These are phyloP conservation scores for Penicillium chermesinum DNA, from an alignment of 495 filamentous ascomycete species.

Conservation along the genomic window DNA sequence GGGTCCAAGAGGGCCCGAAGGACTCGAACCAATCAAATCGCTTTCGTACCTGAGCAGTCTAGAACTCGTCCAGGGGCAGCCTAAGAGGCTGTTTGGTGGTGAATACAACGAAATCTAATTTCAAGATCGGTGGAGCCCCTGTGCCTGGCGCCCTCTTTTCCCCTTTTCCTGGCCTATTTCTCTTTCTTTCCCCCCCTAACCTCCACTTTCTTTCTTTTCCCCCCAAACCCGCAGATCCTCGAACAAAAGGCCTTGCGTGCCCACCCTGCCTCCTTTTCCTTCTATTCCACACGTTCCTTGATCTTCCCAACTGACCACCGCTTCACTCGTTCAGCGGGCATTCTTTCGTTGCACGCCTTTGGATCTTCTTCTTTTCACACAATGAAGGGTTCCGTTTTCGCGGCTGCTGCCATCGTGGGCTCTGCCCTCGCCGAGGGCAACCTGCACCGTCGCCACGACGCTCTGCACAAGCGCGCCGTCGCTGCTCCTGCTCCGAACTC, in stretches of 20 bases:
- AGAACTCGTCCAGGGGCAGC: slow-evolving; percentile 1
- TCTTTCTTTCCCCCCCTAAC: slow-evolving; percentile 29
- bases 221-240: slow-evolving; percentile 15
- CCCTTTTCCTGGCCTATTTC: slow-evolving; percentile 20
- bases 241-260: slow-evolving; percentile 48
- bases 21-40: slow-evolving; percentile 10
- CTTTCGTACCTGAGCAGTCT: slow-evolving; percentile 19
- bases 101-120: slow-evolving; percentile 8
- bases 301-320: slow-evolving; percentile 57
- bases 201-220: slow-evolving; percentile 36
- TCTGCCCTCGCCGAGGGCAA: slow-evolving; percentile 56
- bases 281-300: slow-evolving; percentile 38
- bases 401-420: slow-evolving; percentile 61
- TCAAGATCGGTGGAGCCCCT: slow-evolving; percentile 22
- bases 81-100: slow-evolving; percentile 5
- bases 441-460: slow-evolving; percentile 57
- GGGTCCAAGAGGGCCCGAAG: neutral
- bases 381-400: slow-evolving; percentile 67
- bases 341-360: slow-evolving; percentile 53
- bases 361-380: slow-evolving; percentile 35
- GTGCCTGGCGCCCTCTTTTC: no score
- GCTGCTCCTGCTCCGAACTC: slow-evolving; percentile 1
- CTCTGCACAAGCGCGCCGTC: slow-evolving; percentile 45
- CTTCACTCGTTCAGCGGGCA: slow-evolving; percentile 98
- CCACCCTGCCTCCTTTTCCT: slow-evolving; percentile 43